Base-by-base conservation (phyloP, 2,329 filamentous ascomycete genomes). In the Xylaria sp. region DNA sequence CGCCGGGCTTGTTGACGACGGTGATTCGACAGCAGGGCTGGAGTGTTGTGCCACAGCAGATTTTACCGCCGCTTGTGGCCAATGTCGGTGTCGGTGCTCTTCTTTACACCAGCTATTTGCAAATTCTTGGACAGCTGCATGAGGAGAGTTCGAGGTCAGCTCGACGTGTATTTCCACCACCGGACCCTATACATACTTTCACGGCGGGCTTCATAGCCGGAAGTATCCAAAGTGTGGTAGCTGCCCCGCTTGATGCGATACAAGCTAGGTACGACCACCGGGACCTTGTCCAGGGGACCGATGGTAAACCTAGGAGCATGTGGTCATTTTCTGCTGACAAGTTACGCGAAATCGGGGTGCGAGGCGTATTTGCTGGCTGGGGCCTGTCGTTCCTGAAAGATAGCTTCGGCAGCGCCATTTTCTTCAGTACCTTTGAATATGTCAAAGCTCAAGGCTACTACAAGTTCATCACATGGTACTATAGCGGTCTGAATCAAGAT, bases 371-470 rank as follows among this genome's bases (percentile, higher is more conserved):
- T 75, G 91, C 91, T 1, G 92, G 92, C 50, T 94, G 89, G 87
- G 84, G 87, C 0, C 79, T 94, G 1, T 90, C 88, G 0, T 86
- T 94, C 50, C 75, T 89, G 52, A 93, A 93, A 74, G 91, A 94
- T 75, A 88, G 89, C 34, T 79, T 92, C 6, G 91, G 91, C 13
- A 89, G 87, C 63, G 91, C 89, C 44, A 80, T 92, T 20, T 93
- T 93, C 84, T 94, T 94, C 80, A 88, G 87, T 74, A 88, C 87
- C 0, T 94, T 94, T 72, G 92, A 94, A 80, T 92, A 89, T 57
- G 82, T 94, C 76, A 94, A 94, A 78, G 90, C 89, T 12, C 92
- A 94, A 77, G 85, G 85, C 13, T 92, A 92, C 80, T 93, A 93
- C 79, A 83, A 82, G 54, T 94, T 92, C 76, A 87, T 94, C 39